Percentiles rank a stretch among this genome's conserved stretches.
These are phyloP conservation scores for Anthostomella pinea DNA, from an alignment of 2,329 filamentous ascomycete species.

Conservation along the genomic window DNA sequence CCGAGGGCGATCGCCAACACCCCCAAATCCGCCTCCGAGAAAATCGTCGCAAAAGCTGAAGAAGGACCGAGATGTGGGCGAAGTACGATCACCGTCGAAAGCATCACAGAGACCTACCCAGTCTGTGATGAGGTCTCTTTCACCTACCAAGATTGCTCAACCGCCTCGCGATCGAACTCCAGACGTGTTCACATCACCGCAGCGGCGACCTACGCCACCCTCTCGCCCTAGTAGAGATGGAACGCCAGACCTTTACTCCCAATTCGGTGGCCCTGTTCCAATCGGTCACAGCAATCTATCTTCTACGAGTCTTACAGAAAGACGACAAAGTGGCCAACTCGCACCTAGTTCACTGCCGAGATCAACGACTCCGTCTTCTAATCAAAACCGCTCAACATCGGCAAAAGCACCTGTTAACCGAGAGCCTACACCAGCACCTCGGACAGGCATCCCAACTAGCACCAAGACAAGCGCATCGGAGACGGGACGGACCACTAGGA, in stretches of 20 bases:
- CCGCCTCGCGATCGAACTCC: slow-evolving; percentile 25
- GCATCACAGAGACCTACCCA: slow-evolving; percentile 29
- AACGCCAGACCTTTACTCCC: slow-evolving; percentile 58
- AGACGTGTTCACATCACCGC: slow-evolving; percentile 27
- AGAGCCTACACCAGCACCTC: slow-evolving; percentile 36
- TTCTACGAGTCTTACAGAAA: slow-evolving; percentile 46
- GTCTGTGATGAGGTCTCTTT: slow-evolving; percentile 30
- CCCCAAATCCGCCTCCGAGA: slow-evolving; percentile 60
- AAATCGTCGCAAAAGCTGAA: slow-evolving; percentile 59
- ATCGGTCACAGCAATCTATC: slow-evolving; percentile 63
- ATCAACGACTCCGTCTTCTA: slow-evolving; percentile 34
- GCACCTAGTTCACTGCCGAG: slow-evolving; percentile 33
- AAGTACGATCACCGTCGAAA: slow-evolving; percentile 36
- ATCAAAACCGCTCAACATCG: slow-evolving; percentile 29
- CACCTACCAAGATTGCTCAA: slow-evolving; percentile 33
- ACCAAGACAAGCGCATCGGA: slow-evolving; percentile 26
- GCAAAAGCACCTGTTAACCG: slow-evolving; percentile 31
- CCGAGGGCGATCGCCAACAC: slow-evolving; percentile 44
- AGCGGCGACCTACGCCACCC: slow-evolving; percentile 45
- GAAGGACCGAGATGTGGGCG: slow-evolving; percentile 35
- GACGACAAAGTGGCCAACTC: slow-evolving; percentile 41
- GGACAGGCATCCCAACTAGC: slow-evolving; percentile 11
- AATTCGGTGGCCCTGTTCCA: slow-evolving; percentile 49
- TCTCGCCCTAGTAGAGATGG: slow-evolving; percentile 66
- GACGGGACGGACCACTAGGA: slow-evolving; percentile 35